Evolutionary conservation across 257 asterid species (phyloP).

Genomic region (Solanum peruvianum): DNA sequence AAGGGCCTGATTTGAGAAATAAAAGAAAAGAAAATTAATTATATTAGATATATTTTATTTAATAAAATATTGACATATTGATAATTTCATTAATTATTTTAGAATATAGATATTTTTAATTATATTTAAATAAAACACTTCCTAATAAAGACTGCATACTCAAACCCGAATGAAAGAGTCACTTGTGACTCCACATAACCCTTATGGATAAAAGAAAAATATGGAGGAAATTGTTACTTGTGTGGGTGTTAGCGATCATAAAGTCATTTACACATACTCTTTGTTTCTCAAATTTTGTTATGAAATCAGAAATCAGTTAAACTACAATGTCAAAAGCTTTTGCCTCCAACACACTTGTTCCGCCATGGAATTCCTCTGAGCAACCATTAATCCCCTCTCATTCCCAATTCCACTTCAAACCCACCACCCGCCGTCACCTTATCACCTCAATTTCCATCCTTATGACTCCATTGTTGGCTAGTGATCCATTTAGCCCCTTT

Average conservation of each 20-base stretch:
- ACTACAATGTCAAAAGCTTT: constrained; percentile 5
- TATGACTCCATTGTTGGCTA: constrained; percentile 30
- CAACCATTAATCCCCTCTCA: not conserved
- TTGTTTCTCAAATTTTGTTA: not conserved
- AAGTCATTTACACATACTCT: not conserved
- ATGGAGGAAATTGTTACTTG: not conserved
- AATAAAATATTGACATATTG: no score
- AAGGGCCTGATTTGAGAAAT: no score
- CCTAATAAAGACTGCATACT: no score
- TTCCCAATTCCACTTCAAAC: not conserved
- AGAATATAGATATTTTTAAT: no score
- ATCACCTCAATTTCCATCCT: constrained; percentile 38
- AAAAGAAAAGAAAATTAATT: no score
- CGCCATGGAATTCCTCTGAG: not conserved
- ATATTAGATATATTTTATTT: no score
- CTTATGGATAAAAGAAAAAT: no score
- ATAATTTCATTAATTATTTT: no score
- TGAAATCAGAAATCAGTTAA: not conserved
- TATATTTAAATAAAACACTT: no score
- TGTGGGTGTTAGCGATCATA: not conserved
- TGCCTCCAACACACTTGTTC: constrained; percentile 4
- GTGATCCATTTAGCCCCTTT: constrained; percentile 13
- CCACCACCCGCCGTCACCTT: constrained; percentile 48
- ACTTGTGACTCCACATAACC: no score
- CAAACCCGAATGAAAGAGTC: no score